A percentile compares a stretch with the other conserved stretches of the same genome.
phyloP scores from a whole-genome alignment of 2,329 filamentous ascomycete species.

The Cercospora sp. region DNA sequence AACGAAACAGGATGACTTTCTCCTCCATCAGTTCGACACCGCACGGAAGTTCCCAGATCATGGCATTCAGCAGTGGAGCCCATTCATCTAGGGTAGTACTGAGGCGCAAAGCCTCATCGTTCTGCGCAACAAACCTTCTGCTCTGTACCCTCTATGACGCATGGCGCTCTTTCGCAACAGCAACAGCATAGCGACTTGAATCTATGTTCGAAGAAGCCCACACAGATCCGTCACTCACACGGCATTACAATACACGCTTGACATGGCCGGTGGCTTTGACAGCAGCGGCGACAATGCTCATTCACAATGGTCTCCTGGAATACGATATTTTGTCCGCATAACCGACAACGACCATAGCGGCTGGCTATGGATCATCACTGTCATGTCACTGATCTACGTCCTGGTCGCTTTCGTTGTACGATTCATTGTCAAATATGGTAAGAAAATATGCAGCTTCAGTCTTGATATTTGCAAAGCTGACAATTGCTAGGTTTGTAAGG shows the following conservation, averaged over 20 bases:
- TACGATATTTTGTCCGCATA: conserved; percentile 24
- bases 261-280: conserved; percentile 5
- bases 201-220: neutral
- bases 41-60: neutral
- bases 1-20: neutral
- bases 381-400: conserved; percentile 26
- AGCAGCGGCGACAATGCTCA: neutral
- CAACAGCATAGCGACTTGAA: neutral
- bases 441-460: neutral
- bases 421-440: conserved; percentile 29
- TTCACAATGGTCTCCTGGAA: conserved; percentile 24
- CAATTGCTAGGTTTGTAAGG: neutral
- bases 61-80: neutral
- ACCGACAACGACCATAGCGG: conserved; percentile 23
- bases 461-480: neutral
- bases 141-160: neutral
- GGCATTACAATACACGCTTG: neutral
- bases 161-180: neutral
- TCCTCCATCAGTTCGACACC: neutral
- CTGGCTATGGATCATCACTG: conserved; percentile 29
- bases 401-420: conserved; percentile 24
- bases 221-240: neutral
- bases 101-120: conserved; percentile 1
- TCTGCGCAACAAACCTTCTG: neutral
- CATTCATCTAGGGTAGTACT: neutral